Conservation (phyloP, 2,329 filamentous ascomycete genomes). For the Neophaeococcomyces mojaviensis region DNA sequence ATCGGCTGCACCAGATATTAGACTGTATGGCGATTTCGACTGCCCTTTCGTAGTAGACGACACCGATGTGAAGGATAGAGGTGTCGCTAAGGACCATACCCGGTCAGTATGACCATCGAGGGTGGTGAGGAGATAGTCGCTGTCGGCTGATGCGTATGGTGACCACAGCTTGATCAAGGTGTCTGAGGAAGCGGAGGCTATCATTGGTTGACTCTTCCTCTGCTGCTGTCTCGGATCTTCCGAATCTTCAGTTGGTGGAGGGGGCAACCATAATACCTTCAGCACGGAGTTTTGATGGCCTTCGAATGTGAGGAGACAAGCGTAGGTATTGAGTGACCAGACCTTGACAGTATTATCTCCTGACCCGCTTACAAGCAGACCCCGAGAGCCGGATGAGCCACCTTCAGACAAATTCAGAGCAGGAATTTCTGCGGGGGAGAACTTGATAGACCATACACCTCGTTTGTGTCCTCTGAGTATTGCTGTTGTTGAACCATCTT, state of each 20-base stretch:
- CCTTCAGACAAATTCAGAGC: constrained; percentile 64
- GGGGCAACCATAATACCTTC: constrained; percentile 80
- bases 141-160: constrained; percentile 45
- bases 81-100: constrained; percentile 79
- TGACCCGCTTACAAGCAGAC: constrained; percentile 79
- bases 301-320: constrained; percentile 86
- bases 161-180: constrained; percentile 97
- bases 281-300: constrained; percentile 93
- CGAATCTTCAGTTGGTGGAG: constrained; percentile 33
- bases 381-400: constrained; percentile 63
- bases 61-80: constrained; percentile 25
- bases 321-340: constrained; percentile 89
- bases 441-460: constrained; percentile 92
- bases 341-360: constrained; percentile 95
- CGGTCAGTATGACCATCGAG: constrained; percentile 95
- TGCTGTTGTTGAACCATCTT: constrained; percentile 83
- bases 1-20: constrained; percentile 87
- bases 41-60: constrained; percentile 23
- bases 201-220: constrained; percentile 26
- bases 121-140: constrained; percentile 75
- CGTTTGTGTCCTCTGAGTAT: constrained; percentile 87
- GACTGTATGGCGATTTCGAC: constrained; percentile 47
- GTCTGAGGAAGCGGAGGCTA: constrained; percentile 85
- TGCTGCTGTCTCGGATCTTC: constrained; percentile 24
- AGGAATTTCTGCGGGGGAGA: constrained; percentile 72